A percentile compares a stretch with the other conserved stretches of the same genome.
These are phyloP conservation scores for Phytophthora podocarpi DNA, from an alignment of 352 stramenopile species.

Conservation along the genomic window DNA sequence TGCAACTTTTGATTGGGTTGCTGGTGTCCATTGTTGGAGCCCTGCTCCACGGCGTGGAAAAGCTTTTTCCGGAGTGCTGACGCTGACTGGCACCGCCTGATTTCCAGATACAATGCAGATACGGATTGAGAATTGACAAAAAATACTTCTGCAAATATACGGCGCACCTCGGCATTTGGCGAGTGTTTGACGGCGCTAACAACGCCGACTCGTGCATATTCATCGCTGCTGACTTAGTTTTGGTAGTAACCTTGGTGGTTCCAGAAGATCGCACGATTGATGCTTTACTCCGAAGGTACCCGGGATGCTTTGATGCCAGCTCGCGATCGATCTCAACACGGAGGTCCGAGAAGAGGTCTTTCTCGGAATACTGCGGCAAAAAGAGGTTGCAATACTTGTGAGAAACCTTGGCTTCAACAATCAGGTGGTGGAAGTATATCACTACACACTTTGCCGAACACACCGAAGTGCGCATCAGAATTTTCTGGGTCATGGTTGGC, in stretches of 20 bases:
- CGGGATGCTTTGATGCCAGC: slow-evolving; percentile 17
- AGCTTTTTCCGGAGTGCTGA: slow-evolving; percentile 75
- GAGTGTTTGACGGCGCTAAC: slow-evolving; percentile 29
- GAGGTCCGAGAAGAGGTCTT: slow-evolving; percentile 29
- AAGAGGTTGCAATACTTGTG: not conserved
- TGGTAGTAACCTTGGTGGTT: slow-evolving; percentile 10
- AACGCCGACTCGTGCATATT: slow-evolving; percentile 1
- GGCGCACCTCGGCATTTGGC: slow-evolving; percentile 30
- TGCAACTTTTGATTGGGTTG: slow-evolving; percentile 39
- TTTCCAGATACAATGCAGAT: no score
- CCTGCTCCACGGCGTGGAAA: slow-evolving; percentile 57
- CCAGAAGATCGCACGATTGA: slow-evolving; percentile 22
- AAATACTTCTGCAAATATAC: not conserved
- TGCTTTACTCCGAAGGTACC: slow-evolving; percentile 26
- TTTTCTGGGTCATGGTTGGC: slow-evolving; percentile 5
- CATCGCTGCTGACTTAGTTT: not conserved
- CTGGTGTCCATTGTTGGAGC: slow-evolving; percentile 33
- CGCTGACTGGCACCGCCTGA: slow-evolving; percentile 67
- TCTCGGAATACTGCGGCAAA: slow-evolving; percentile 15
- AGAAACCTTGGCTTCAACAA: not conserved
- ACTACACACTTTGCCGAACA: slow-evolving; percentile 33
- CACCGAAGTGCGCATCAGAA: slow-evolving; percentile 12
- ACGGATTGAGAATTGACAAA: not conserved
- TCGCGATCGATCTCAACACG: slow-evolving; percentile 33
- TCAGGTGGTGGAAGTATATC: no score